Base-by-base conservation (phyloP, 2,329 filamentous ascomycete species). In the Aureobasidium subglaciale region DNA sequence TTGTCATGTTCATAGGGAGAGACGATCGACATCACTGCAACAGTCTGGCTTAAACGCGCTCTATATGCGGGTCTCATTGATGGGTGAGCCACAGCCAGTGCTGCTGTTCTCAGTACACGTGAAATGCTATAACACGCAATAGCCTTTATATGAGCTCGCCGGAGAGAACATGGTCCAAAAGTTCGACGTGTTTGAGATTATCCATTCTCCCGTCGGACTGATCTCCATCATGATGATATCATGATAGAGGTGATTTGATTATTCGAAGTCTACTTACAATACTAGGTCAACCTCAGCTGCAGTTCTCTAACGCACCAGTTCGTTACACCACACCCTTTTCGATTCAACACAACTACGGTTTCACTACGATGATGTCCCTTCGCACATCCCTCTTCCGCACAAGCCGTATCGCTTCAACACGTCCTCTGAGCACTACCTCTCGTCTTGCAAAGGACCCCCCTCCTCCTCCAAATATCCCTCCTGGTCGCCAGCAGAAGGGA, bases 141-240 rank as follows among this genome's bases (percentile, higher is more conserved):
- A 4, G 13, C 43, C 11, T 48, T 48, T 7, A 25, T 4, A 24
- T 16, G 43, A 35, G 27, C 42, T 45, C 42, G 5, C 6, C 11
- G 32, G 11, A 9, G 40, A 38, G n/a, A 29, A 38, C n/a, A 11
- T 40, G 20, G 15, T 15, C 9, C 22, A 40, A 40, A n/a, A 29
- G n/a, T 49, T n/a, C 41, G 25, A 32, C 22, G 30, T 41, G 25
- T 24, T 20, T 15, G 32, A 52, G 15, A 18, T 32, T 52, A 30
- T 22, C 35, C 25, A 40, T 41, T 40, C 35, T 40, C 18, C 48
- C 35, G 25, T 8, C 35, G 16, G 48, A 41, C 7, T 30, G 35
- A 32, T 41, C 24, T 41, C 35, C 48, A 52, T 52, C 48, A 52
- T 52, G 48, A 52, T 52, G 48, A 52, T 41, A 29, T 52, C 35